Evolutionary conservation across 1,284 basidiomycete genomes (phyloP), one percentile per base, ranked within the genome.

Genomic region (Takashimella koratensis): DNA sequence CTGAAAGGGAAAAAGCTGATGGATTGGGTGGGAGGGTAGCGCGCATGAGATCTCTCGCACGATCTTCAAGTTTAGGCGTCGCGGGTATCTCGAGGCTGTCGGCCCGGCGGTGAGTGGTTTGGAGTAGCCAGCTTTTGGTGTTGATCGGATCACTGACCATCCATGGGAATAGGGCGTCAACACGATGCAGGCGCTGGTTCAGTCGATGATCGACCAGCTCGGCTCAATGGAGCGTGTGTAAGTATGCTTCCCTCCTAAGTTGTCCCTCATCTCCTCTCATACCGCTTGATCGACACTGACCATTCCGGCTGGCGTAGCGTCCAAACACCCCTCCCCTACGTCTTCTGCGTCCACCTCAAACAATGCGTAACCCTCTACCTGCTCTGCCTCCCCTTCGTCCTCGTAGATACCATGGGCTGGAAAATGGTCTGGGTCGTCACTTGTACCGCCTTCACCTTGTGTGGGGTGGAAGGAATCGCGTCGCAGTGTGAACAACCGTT

Each of bases 361-460:
- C 92, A 95, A 83, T 89, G 87, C 59, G 87, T 92, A n/a, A 86
- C 86, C 2, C 76, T 93, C 1, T 92, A 93, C 75, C 82, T 94
- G 11, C 91, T 91, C 68, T 83, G 87, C 42, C 80, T 94, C 19
- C 91, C 91, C 2, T 84, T 92, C 64, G 88, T 87, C 4, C 81
- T 94, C 25, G 83, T 91, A 45, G 81, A 82, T 36, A 46, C 55
- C 48, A 65, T 67, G 60, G 72, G 85, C 13, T 92, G 87, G 88
- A 81, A 81, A 45, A 88, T 86, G 70, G 79, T 94, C 19, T 87
- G 87, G n/a, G 80, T 93, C 25, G 84, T 89, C 10, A 88, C 87
- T 21, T 83, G 57, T 50, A 86, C 90, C 26, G 86, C 88, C 12
- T 90, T 94, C 76, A 92, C 88, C 3, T 82, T 94, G 58, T 47